These are phyloP conservation scores for Coniferiporia weirii DNA, from an alignment of 1,284 basidiomycete species.

Conservation along the genomic window DNA sequence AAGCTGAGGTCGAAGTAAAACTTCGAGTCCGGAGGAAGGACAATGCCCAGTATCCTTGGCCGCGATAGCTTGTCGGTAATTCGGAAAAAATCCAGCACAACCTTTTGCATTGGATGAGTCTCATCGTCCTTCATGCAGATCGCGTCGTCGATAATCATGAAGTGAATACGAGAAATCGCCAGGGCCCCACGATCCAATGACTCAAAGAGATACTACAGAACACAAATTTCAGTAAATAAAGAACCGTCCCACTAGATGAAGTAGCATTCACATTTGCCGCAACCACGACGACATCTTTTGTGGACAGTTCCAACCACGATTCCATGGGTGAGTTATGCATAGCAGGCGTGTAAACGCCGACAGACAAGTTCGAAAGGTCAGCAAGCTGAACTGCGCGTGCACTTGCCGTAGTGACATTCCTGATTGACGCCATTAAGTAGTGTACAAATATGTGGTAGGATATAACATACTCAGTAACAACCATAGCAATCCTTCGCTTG, in stretches of 20 bases:
- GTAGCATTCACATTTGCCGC: constrained; percentile 31
- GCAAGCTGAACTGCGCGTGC: constrained; percentile 11
- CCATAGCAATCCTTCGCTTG: constrained; percentile 23
- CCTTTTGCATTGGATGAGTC: constrained; percentile 33
- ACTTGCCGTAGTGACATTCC: constrained; percentile 13
- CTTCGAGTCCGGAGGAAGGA: constrained; percentile 28
- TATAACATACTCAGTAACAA: constrained; percentile 31
- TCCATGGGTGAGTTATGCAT: constrained; percentile 20
- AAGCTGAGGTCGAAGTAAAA: constrained; percentile 31
- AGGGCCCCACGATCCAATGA: constrained; percentile 29
- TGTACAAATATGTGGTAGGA: constrained; percentile 8
- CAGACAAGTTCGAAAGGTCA: constrained; percentile 18
- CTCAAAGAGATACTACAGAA: constrained; percentile 27
- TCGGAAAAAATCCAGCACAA: constrained; percentile 43
- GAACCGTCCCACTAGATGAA: constrained; percentile 2
- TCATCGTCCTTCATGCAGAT: constrained; percentile 24
- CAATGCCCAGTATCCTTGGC: constrained; percentile 42
- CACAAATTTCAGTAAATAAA: constrained; percentile 15
- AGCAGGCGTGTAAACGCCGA: constrained; percentile 22
- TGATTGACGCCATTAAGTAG: background rate
- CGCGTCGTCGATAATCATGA: constrained; percentile 39
- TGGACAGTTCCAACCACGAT: constrained; percentile 28
- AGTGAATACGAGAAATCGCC: constrained; percentile 36
- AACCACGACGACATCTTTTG: constrained; percentile 35
- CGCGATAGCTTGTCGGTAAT: constrained; percentile 30